These are phyloP conservation scores for Podospora pseudoanserina DNA, from an alignment of 495 filamentous ascomycete genomes.

Conservation along the genomic window DNA sequence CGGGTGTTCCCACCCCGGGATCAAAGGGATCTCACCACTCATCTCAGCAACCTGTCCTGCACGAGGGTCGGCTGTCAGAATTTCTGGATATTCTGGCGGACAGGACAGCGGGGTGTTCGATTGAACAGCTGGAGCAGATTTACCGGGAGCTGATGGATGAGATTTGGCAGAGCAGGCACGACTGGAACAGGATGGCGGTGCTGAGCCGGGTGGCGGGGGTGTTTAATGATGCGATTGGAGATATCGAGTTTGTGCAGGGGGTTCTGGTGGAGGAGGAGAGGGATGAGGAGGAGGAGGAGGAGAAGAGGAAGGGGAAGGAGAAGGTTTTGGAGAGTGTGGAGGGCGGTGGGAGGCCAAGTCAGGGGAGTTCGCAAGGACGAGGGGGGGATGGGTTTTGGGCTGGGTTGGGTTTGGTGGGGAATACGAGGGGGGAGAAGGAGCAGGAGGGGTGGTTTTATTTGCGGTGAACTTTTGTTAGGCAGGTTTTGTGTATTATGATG, in stretches of 20 bases:
- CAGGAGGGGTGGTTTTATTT: conserved; percentile 19
- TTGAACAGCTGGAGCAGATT: conserved; percentile 94
- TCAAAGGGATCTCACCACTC: conserved; percentile 21
- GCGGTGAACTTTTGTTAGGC: not conserved
- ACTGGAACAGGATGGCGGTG: conserved; percentile 78
- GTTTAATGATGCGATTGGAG: conserved; percentile 77
- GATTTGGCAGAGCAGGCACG: conserved; percentile 71
- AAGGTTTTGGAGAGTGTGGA: conserved; percentile 14
- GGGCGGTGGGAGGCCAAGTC: not conserved
- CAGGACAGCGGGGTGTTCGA: conserved; percentile 70
- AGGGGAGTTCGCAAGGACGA: not conserved
- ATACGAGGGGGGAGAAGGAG: conserved; percentile 4
- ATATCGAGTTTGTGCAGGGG: conserved; percentile 70
- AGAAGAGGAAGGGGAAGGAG: not conserved
- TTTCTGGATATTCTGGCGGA: conserved; percentile 59
- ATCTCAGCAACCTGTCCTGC: conserved; percentile 54
- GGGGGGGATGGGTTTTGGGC: conserved; percentile 4
- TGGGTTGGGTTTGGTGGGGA: not conserved
- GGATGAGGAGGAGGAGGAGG: conserved; percentile 5
- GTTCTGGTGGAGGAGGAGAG: conserved; percentile 28
- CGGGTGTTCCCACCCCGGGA: conserved; percentile 17
- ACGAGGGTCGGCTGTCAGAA: conserved; percentile 50
- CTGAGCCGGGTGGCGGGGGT: conserved; percentile 55
- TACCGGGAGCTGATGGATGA: conserved; percentile 86
- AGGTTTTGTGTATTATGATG: no score